A percentile compares a stretch with the other conserved stretches of the same genome.
phyloP scores from a whole-genome alignment of 495 filamentous ascomycete genomes.

The Penicillium ochrochloron region DNA sequence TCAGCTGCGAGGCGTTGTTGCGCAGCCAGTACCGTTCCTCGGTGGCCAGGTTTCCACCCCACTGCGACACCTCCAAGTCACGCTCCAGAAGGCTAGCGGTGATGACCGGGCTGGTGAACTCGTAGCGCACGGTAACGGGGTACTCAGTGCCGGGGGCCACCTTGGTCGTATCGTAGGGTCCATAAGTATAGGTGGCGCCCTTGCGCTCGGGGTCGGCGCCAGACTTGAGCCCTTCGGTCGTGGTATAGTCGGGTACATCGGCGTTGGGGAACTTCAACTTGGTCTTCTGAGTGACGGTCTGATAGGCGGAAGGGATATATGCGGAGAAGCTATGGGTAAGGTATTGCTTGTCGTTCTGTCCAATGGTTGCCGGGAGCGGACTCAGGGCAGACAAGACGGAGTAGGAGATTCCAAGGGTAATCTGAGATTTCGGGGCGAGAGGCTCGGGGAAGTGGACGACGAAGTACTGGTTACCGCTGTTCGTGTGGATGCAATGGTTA shows the following conservation, averaged over 20 bases:
- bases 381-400: constrained; percentile 72
- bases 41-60: constrained; percentile 93
- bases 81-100: constrained; percentile 78
- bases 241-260: constrained; percentile 84
- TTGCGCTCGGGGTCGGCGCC: constrained; percentile 80
- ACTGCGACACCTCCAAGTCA: constrained; percentile 93
- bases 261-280: constrained; percentile 85
- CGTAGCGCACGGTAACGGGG: constrained; percentile 81
- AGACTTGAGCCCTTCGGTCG: constrained; percentile 62
- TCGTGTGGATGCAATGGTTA: constrained; percentile 1
- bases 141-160: constrained; percentile 71
- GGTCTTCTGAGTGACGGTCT: constrained; percentile 90
- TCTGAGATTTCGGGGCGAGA: constrained; percentile 73
- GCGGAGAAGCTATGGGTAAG: constrained; percentile 83
- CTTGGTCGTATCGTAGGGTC: constrained; percentile 77
- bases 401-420: constrained; percentile 86
- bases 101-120: constrained; percentile 90
- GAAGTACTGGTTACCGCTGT: constrained; percentile 82
- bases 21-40: constrained; percentile 92
- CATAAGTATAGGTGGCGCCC: constrained; percentile 87
- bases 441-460: constrained; percentile 75
- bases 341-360: constrained; percentile 82
- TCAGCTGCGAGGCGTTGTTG: constrained; percentile 83
- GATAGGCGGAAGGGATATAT: constrained; percentile 79
- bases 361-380: constrained; percentile 80